Base-by-base conservation (phyloP, 75 land plant genomes). In the Selaginella tamariscina region DNA sequence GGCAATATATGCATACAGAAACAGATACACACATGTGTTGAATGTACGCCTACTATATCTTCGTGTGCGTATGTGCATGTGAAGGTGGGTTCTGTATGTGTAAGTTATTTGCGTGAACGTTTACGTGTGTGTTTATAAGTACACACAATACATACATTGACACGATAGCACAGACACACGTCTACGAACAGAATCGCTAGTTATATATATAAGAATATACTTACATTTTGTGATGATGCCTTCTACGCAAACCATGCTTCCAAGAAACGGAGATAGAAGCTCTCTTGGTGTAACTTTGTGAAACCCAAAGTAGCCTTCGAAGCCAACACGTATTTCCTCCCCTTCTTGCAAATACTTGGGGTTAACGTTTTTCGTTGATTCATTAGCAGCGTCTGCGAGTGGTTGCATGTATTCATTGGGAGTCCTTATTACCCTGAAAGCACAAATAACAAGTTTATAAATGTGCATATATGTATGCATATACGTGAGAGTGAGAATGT, bases 271-370 rank as follows among this genome's bases (percentile, higher is more conserved):
- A 5, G 62, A 59, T 2, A 26, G 26, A 21, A 59, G 23, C 62
- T 59, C 62, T 5, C 27, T 8, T 8, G 26, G 62, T 59, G 62
- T 23, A 9, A 23, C 62, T 59, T 59, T 23, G 23, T 59, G 62
- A 59, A 59, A 59, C 8, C 62, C 62, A 59, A 59, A 26, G 24
- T 59, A 26, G 24, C 62, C 62, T n/a, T 59, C 62, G 26, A 59
- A 26, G 5, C 62, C 62, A 59, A 26, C 62, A 21, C 23, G 62
- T 2, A 59, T 27, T 23, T 59, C 62, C 26, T 59, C 62, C 23
- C 62, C 62, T 59, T 59, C 62, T n/a, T 8, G 62, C 21, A 59
- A 26, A n/a, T 59, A 59, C 62, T 59, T 59, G 23, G 62, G 62
- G 21, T 59, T 23, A 2, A 59, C 26, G 21, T 59, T 59, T n/a